Evolutionary conservation across 805 yeast species (phyloP).

Genomic region (Torulaspora indica): DNA sequence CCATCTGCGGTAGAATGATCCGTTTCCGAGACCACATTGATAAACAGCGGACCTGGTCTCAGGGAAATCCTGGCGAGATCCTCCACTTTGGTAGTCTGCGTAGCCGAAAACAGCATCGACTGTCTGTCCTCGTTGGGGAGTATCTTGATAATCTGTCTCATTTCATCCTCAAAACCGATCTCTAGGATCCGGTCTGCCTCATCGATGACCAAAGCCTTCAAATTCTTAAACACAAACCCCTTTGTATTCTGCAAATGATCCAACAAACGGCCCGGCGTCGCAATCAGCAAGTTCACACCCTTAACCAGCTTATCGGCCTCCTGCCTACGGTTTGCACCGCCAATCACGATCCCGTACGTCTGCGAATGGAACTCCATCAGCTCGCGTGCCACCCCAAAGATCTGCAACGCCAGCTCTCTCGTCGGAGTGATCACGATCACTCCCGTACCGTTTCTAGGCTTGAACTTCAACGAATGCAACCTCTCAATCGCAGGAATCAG

Average conservation of each 20-base stretch:
- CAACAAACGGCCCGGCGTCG: conserved; percentile 95
- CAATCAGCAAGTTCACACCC: conserved; percentile 91
- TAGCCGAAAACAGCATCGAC: conserved; percentile 97
- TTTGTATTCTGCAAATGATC: conserved; percentile 95
- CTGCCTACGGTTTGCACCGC: conserved; percentile 96
- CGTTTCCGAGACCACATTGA: conserved; percentile 82
- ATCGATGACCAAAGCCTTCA: conserved; percentile 90
- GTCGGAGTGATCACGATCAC: conserved; percentile 95
- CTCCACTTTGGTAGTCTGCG: conserved; percentile 98
- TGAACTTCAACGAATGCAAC: conserved; percentile 83
- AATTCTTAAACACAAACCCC: conserved; percentile 90
- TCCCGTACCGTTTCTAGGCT: conserved; percentile 98
- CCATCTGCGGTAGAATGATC: conserved; percentile 93
- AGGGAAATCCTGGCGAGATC: conserved; percentile 95
- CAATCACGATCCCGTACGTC: conserved; percentile 94
- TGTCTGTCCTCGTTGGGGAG: conserved; percentile 92
- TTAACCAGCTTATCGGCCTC: conserved; percentile 92
- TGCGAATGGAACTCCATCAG: conserved; percentile 86
- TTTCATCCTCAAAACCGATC: conserved; percentile 98
- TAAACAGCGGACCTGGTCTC: conserved; percentile 88
- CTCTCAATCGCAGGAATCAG: conserved; percentile 93
- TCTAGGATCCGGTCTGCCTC: conserved; percentile 98
- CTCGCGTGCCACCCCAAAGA: conserved; percentile 96
- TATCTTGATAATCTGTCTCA: conserved; percentile 92
- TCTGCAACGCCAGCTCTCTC: conserved; percentile 94